Evolutionary conservation across 1,139 yeast genomes (phyloP), one percentile per base, ranked within the genome.

Genomic region (Hyphopichia fennica): DNA sequence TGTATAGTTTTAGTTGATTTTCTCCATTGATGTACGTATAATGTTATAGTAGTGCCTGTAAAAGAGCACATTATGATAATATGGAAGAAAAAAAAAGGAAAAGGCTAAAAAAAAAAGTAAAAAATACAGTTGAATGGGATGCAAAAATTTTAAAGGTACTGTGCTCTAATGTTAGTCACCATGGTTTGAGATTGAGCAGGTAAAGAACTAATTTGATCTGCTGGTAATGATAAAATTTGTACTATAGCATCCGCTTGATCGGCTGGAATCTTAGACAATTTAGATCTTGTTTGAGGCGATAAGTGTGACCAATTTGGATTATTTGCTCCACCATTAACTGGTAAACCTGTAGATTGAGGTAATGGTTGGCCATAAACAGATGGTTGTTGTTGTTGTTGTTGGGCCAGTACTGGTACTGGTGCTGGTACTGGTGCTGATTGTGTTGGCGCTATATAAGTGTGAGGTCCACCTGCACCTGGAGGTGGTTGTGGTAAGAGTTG

Each of bases 231-330:
- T 45, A 85, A 68, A 4, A 84, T 87, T 57, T 84, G 88, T 11
- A 80, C 81, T 35, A 84, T 76, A 60, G 82, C 72, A 35, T 77
- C 75, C 9, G 87, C 87, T 57, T 84, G 87, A 36, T 76, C 77
- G 23, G 75, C 75, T 6, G 77, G 70, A 51, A 82, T 57, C 28
- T 61, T 65, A 17, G 72, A 57, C 28, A 82, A 60, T 54, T 78
- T 80, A 16, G 67, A 64, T 42, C 73, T 75, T 2, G 86, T 72
- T 17, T 62, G 62, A 3, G 63, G 69, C 4, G 84, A 79, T 35
- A 81, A 64, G 17, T 67, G 64, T 1, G 77, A 65, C 85, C 84
- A 81, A 48, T 65, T 72, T 2, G 69, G 65, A 33, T 37, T 37
- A 3, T 10, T 13, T 6, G 17, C 8, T 18, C 23, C 34, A n/a